These are phyloP conservation scores for Phaeotremella skinneri DNA, from an alignment of 768 basidiomycete genomes.

Conservation along the genomic window DNA sequence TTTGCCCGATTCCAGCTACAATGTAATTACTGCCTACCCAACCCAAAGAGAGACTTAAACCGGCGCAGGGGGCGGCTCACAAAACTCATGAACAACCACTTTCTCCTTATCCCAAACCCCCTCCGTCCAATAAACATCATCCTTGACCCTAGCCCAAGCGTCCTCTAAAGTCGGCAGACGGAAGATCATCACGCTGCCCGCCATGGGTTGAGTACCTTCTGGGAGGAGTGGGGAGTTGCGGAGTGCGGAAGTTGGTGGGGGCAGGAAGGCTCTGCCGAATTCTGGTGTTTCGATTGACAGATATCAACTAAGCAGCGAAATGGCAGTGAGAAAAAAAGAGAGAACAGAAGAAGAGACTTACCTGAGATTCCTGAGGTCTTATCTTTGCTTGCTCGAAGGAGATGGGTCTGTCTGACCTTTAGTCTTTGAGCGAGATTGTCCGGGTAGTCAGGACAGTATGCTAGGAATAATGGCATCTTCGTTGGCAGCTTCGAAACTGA, in stretches of 20 bases:
- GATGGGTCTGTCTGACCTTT: slow-evolving; percentile 31
- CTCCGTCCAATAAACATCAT: slow-evolving; percentile 34
- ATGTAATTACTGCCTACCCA: no score
- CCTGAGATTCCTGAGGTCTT: slow-evolving; percentile 24
- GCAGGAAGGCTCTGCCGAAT: slow-evolving; percentile 29
- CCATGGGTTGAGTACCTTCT: slow-evolving; percentile 17
- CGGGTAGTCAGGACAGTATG: slow-evolving; percentile 34
- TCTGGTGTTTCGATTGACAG: no score
- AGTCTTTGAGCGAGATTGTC: slow-evolving; percentile 28
- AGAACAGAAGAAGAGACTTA: slow-evolving; percentile 13
- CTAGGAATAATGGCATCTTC: slow-evolving; percentile 34
- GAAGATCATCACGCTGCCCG: slow-evolving; percentile 30
- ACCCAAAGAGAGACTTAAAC: no score
- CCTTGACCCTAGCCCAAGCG: slow-evolving; percentile 34
- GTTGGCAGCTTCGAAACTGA: neutral
- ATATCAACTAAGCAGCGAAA: neutral
- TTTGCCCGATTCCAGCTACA: no score
- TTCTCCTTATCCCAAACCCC: slow-evolving; percentile 45
- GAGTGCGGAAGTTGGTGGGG: slow-evolving; percentile 15
- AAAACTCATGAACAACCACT: slow-evolving; percentile 24
- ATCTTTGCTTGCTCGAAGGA: slow-evolving; percentile 20
- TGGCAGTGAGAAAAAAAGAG: neutral
- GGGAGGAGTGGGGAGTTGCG: neutral
- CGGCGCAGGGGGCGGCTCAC: neutral
- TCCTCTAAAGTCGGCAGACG: slow-evolving; percentile 21